A percentile compares a stretch with the other conserved stretches of the same genome.
Evolutionary conservation across 2,329 filamentous ascomycete species (phyloP).

Genomic region (Botrytis fragariae): DNA sequence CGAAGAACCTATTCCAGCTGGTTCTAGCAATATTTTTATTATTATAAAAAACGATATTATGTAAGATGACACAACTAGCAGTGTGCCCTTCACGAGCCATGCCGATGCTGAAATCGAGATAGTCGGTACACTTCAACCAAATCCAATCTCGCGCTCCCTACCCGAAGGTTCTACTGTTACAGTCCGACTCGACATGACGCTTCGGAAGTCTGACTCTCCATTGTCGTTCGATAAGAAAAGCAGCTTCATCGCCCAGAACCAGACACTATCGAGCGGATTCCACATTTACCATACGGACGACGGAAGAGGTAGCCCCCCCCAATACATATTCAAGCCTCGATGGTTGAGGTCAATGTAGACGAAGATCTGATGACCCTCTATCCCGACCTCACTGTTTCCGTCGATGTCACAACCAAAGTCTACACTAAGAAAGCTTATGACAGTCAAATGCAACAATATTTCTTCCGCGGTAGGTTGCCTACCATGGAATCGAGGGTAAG

Average conservation of each 20-base stretch:
- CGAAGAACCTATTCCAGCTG: no score
- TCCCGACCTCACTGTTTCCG: no score
- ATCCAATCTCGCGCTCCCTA: slow-evolving; percentile 9
- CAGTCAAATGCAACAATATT: no score
- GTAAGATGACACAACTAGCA: background rate
- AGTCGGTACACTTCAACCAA: background rate
- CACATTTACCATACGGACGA: background rate
- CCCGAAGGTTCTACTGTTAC: background rate
- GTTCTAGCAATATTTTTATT: no score
- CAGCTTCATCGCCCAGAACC: slow-evolving; percentile 8
- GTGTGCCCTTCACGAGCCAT: background rate
- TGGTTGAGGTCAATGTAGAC: no score
- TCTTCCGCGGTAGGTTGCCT: no score
- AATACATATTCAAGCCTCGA: background rate
- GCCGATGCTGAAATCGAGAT: no score
- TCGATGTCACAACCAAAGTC: no score
- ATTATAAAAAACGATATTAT: background rate
- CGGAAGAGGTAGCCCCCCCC: background rate
- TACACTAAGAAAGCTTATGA: no score
- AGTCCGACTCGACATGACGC: slow-evolving; percentile 5
- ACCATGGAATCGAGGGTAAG: no score
- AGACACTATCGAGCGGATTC: background rate
- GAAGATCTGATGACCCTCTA: no score
- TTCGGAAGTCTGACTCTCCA: slow-evolving; percentile 6
- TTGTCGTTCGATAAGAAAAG: background rate